Evolutionary conservation across 352 stramenopile species (phyloP).

Genomic region (Lagenidium giganteum): DNA sequence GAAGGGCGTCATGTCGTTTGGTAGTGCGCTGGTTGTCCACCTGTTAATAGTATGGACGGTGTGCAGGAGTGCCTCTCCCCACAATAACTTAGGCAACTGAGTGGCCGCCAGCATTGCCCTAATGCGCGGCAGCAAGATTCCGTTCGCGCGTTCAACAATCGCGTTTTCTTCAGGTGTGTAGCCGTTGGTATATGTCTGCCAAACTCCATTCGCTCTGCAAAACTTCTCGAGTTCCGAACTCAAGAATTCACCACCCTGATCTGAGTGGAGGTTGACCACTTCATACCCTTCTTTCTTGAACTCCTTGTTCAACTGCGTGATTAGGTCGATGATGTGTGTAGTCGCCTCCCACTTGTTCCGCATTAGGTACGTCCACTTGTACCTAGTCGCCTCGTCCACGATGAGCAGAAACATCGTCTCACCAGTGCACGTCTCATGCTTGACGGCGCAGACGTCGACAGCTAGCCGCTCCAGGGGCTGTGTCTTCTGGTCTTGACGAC

Average conservation of each 20-base stretch:
- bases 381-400: constrained; percentile 15
- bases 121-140: background rate
- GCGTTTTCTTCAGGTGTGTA: constrained; percentile 17
- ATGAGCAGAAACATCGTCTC: constrained; percentile 14
- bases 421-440: background rate
- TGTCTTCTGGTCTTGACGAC: background rate
- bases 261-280: constrained; percentile 5
- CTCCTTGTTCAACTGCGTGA: constrained; percentile 4
- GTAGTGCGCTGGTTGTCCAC: no score
- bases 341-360: constrained; percentile 3
- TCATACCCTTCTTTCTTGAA: constrained; percentile 1
- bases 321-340: background rate
- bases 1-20: constrained; percentile 7
- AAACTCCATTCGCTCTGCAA: constrained; percentile 7
- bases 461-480: background rate
- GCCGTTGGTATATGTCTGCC: constrained; percentile 6
- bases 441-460: constrained; percentile 2
- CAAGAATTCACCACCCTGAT: constrained; percentile 18
- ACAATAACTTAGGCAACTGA: constrained; percentile 8
- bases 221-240: constrained; percentile 1
- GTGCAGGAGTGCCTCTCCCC: constrained; percentile 8
- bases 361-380: constrained; percentile 13
- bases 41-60: constrained; percentile 11
- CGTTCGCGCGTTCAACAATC: constrained; percentile 12
- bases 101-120: constrained; percentile 11